Evolutionary conservation across 1,284 basidiomycete species (phyloP), one percentile per base, ranked within the genome.

Genomic region (Ustilago xerochloae): DNA sequence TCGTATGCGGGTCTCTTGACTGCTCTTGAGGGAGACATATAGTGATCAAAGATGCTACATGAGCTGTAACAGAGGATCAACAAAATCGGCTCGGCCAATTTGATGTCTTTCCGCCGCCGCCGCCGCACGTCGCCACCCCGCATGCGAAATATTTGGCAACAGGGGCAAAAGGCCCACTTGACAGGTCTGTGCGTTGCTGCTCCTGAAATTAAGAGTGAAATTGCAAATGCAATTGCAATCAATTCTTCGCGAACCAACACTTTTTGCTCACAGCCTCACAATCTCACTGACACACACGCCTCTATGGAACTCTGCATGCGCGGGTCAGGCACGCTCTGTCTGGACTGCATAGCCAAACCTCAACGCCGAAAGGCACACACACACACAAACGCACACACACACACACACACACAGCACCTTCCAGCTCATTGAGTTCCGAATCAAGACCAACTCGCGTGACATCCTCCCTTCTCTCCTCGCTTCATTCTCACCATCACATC

Each of bases 181-280:
- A n/a, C n/a, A n/a, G 29, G 29, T 47, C 28, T 29, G 29, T 30
- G 29, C 45, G 29, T 15, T 13, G 18, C 43, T 15, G n/a, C 43
- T 46, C 24, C 24, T 43, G 41, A 43, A 43, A 43, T 43, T 43
- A 24, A n/a, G n/a, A n/a, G n/a, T n/a, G n/a, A n/a, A n/a, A n/a
- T n/a, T n/a, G n/a, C n/a, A n/a, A n/a, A n/a, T n/a, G n/a, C n/a
- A n/a, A n/a, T n/a, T n/a, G n/a, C n/a, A n/a, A n/a, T n/a, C n/a
- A 43, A 35, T 46, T 56, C 54, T 56, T 56, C 54, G 41, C 45
- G 18, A 41, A 56, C 24, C 54, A 56, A 56, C 53, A 55, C 53
- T 45, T 20, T 43, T 15, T 15, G 16, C 36, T 38, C 33, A 35
- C 33, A 16, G 16, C 26, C 18, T 45, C 15, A 12, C 41, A 29